phyloP scores from a whole-genome alignment of 2,329 filamentous ascomycete species.

The Knufia petricola region DNA sequence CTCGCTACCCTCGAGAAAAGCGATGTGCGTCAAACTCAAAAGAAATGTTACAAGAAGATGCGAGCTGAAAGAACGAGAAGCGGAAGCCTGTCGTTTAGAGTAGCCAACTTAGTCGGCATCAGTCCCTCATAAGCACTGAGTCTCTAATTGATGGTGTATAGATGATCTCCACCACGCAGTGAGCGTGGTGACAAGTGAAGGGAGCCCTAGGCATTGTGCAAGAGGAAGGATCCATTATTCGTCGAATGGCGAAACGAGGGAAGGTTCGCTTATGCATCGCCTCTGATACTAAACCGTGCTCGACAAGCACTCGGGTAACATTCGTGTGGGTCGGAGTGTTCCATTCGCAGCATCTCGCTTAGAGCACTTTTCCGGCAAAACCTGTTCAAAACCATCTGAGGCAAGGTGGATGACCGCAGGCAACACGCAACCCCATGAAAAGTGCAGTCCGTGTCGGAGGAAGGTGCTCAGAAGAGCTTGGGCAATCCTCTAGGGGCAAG shows the following conservation, averaged over 20 bases:
- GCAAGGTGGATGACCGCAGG: too few relatives aligned
- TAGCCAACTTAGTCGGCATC: background rate
- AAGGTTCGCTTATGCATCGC: conserved; percentile 9
- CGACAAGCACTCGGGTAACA: conserved; percentile 8
- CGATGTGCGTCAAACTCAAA: conserved; percentile 2
- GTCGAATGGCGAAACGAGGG: conserved; percentile 1
- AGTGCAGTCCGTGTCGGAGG: conserved; percentile 4
- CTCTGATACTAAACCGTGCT: conserved; percentile 7
- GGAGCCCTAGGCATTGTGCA: background rate
- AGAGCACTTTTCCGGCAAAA: conserved; percentile 6
- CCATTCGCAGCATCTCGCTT: conserved; percentile 7
- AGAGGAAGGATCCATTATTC: background rate
- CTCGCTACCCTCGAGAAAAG: background rate
- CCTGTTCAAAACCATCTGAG: background rate
- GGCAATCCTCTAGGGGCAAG: conserved; percentile 4
- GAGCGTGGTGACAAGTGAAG: background rate
- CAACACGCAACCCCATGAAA: conserved; percentile 1
- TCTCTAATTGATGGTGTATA: background rate
- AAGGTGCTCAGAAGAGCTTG: conserved; percentile 7
- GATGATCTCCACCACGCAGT: conserved; percentile 3
- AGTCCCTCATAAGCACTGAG: background rate
- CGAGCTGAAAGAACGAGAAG: background rate
- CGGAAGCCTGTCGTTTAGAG: background rate
- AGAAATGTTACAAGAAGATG: conserved; percentile 3
- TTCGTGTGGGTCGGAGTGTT: background rate